Conservation (phyloP, 805 yeast species). For the Wickerhamiella cacticola region DNA sequence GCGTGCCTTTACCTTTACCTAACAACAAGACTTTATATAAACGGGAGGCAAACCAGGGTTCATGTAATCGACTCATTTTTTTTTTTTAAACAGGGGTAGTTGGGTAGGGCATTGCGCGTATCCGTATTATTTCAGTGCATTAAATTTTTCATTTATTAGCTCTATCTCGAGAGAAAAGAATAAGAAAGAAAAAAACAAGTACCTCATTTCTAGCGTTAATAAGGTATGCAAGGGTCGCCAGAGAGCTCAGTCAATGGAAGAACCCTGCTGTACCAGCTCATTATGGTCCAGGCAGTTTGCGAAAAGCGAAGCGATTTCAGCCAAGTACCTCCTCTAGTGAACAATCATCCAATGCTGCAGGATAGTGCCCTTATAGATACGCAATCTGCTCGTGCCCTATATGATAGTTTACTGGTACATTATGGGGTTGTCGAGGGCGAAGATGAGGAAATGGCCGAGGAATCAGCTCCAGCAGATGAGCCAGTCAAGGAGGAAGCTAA, state of each 20-base stretch:
- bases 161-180: no score
- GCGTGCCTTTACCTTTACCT: conserved; percentile 11
- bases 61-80: no score
- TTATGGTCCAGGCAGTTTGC: conserved; percentile 28
- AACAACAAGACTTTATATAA: not conserved
- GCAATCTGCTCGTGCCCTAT: conserved; percentile 20
- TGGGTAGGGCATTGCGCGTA: no score
- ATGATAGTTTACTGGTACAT: conserved; percentile 18
- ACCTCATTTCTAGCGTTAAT: no score
- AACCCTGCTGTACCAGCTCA: conserved; percentile 24
- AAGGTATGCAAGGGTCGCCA: conserved; percentile 8
- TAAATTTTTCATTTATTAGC: no score
- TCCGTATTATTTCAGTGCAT: no score
- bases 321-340: conserved; percentile 21
- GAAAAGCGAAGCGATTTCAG: conserved; percentile 24
- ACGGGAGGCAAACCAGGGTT: not conserved
- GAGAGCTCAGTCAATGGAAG: conserved; percentile 13
- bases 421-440: conserved; percentile 15
- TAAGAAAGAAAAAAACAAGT: no score
- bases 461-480: not conserved
- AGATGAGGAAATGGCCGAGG: not conserved
- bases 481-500: not conserved
- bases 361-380: conserved; percentile 9
- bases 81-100: no score
- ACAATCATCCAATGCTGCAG: conserved; percentile 25